Percentiles rank a stretch among this genome's conserved stretches.
Evolutionary conservation across 345 rosid species (phyloP).

Genomic region (Carallia pectinifolia): DNA sequence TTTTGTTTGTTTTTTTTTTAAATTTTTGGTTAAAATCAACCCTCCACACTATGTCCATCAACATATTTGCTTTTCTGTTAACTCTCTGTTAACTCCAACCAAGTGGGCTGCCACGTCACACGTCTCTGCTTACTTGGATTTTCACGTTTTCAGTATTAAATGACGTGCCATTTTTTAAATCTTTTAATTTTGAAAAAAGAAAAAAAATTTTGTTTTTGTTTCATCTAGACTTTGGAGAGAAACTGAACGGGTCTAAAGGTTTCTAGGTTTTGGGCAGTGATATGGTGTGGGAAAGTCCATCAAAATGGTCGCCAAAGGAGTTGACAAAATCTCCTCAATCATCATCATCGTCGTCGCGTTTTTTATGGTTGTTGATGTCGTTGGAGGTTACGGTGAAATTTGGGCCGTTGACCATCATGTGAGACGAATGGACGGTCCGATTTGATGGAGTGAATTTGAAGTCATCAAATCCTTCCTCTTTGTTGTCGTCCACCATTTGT

Average conservation of each 20-base stretch:
- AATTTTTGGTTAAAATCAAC: no score
- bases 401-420: conserved; percentile 29
- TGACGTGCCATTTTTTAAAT: no score
- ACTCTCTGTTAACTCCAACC: no score
- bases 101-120: no score
- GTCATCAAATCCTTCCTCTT: conserved; percentile 50
- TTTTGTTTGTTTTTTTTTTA: no score
- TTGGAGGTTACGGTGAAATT: conserved; percentile 20
- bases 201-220: no score
- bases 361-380: no score
- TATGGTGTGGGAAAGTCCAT: conserved; percentile 18
- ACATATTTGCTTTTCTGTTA: no score
- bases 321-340: conserved; percentile 81
- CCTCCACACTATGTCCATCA: no score
- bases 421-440: conserved; percentile 10
- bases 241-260: conserved; percentile 14
- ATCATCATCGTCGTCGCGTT: conserved; percentile 35
- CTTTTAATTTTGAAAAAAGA: no score
- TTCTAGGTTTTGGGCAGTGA: conserved; percentile 24
- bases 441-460: conserved; percentile 38
- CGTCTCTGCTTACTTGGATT: no score
- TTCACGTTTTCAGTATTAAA: no score
- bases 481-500: conserved; percentile 35
- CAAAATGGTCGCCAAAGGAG: conserved; percentile 10
- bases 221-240: conserved; percentile 9